phyloP scores from a whole-genome alignment of 1,284 basidiomycete genomes.

The Mycosarcoma mackinlayi region DNA sequence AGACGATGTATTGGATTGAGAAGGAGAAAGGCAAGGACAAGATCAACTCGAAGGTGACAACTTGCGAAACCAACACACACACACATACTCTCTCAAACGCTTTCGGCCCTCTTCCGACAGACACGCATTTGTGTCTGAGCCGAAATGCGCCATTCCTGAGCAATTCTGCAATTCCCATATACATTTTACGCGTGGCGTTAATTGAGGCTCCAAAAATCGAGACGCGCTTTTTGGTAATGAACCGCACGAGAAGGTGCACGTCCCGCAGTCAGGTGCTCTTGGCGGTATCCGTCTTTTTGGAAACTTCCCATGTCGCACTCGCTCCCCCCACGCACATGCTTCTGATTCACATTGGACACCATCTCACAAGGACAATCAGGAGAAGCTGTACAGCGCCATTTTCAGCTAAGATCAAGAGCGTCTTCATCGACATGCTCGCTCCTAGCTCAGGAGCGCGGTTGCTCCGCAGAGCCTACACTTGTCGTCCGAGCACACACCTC shows the following conservation, averaged over 20 bases:
- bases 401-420: not conserved
- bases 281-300: no score
- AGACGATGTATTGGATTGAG: not conserved
- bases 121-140: not conserved
- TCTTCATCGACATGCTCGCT: conserved; percentile 11
- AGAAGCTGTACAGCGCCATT: not conserved
- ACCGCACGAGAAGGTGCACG: conserved; percentile 38
- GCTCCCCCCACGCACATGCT: no score
- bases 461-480: not conserved
- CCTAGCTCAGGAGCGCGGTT: conserved; percentile 9
- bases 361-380: not conserved
- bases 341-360: not conserved
- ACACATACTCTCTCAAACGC: no score
- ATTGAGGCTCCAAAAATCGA: conserved; percentile 13
- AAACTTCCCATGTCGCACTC: not conserved
- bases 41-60: not conserved
- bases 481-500: not conserved
- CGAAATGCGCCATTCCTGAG: no score
- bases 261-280: no score
- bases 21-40: not conserved
- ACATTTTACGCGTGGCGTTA: conserved; percentile 34
- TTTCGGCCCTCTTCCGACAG: not conserved
- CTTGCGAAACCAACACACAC: conserved; percentile 17
- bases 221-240: conserved; percentile 8
- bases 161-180: not conserved